Base-by-base conservation (phyloP, 78 protist species). In the Diacronema lutheri region DNA sequence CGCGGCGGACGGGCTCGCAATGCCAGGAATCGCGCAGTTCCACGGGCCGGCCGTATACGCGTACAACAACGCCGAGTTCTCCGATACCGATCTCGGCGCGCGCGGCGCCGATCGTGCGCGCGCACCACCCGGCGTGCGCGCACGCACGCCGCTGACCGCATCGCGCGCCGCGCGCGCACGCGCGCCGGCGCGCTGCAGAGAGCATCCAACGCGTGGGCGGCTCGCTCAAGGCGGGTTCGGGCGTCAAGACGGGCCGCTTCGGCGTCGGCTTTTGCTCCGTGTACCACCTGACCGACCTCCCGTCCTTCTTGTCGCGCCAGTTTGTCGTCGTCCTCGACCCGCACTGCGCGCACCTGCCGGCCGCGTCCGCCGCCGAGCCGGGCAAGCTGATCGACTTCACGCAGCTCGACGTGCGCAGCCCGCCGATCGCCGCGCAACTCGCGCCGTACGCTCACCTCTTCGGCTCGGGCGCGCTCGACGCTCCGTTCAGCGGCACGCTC, bases 221-320 rank as follows among this genome's bases (percentile, higher is more conserved):
- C 56, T 16, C 58, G 21, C 5, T 1, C 68, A 91, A 91, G 81
- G 12, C 56, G 62, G 68, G 25, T 4, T 0, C 5, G 16, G 41
- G 38, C 25, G 37, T 46, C 19, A 66, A 66, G 74, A 66, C 74
- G 44, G 74, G 93, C 50, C 38, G 86, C 9, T 92, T 90, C 31
- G 95, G 93, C 14, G 31, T 92, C n/a, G 95, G 95, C 26, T 92
- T 92, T 89, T 60, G 65, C 81, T 57, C 91, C 23, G 86, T 87
- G 44, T 92, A 90, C 76, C 90, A 88, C 81, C 13, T 69, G 46
- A 87, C 95, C 21, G 95, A 92, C 60, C 60, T 88, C 16, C 93
- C 93, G 0, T 25, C 57, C 25, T 74, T 92, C n/a, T 55, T 88
- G 40, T 46, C 68, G 37, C 89, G 87, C 14, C 33, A 33, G 26